Percentiles rank a stretch among this genome's conserved stretches.
These are phyloP conservation scores for Vitis cinerea DNA, from an alignment of 164 flowering plant species.

Conservation along the genomic window DNA sequence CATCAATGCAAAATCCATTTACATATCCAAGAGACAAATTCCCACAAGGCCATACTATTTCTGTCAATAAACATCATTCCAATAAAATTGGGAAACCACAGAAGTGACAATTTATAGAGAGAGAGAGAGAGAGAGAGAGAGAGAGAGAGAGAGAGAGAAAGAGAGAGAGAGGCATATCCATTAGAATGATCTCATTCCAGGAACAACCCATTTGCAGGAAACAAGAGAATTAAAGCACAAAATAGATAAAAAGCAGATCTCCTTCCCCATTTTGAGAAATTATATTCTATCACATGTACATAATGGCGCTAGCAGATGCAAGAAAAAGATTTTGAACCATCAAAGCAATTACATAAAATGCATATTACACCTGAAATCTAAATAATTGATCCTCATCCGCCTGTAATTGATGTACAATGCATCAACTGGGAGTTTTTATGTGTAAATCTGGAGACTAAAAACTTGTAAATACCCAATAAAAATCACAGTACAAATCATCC, in stretches of 20 bases:
- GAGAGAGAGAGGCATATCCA: too few relatives aligned
- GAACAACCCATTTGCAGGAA: too few relatives aligned
- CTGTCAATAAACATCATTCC: too few relatives aligned
- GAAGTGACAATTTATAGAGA: too few relatives aligned
- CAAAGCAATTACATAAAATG: conserved; percentile 3
- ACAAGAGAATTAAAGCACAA: too few relatives aligned
- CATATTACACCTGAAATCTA: conserved; percentile 2
- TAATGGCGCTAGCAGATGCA: background rate
- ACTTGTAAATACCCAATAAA: background rate
- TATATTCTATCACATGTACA: conserved; percentile 12
- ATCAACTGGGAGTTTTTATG: conserved; percentile 11
- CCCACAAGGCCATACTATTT: too few relatives aligned
- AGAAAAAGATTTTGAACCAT: background rate
- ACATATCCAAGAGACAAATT: too few relatives aligned
- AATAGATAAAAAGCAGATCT: background rate
- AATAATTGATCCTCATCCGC: conserved; percentile 8
- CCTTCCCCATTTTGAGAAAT: background rate
- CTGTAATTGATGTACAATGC: conserved; percentile 23
- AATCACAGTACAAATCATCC: conserved; percentile 1
- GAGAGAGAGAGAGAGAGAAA: too few relatives aligned
- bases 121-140: too few relatives aligned
- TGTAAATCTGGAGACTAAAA: conserved; percentile 1
- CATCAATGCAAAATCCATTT: too few relatives aligned
- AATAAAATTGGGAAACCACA: too few relatives aligned
- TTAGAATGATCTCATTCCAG: too few relatives aligned